Conservation (phyloP, 148 eudicot genomes). For the Silene latifolia region DNA sequence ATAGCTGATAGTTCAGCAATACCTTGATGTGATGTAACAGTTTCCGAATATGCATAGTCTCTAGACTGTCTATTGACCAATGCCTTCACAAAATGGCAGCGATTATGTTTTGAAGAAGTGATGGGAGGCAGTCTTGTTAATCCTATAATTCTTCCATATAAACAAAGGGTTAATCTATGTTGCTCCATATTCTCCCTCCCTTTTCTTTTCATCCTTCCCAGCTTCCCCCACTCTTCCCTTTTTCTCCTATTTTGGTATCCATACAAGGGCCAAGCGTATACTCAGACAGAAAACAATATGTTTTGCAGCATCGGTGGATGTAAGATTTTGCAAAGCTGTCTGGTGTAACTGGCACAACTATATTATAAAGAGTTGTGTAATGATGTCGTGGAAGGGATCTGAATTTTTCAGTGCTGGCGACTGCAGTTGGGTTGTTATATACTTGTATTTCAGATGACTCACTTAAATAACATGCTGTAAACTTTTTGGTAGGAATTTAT, state of each 20-base stretch:
- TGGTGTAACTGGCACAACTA: neutral
- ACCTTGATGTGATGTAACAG: neutral
- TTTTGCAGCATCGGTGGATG: neutral
- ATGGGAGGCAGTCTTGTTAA: slow-evolving; percentile 1
- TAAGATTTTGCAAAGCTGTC: slow-evolving; percentile 4
- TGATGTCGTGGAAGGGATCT: neutral
- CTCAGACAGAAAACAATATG: neutral
- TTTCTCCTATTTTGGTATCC: neutral
- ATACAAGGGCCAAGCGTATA: neutral
- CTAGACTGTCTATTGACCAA: neutral
- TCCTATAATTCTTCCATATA: slow-evolving; percentile 8
- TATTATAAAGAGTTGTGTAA: neutral
- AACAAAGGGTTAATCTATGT: too few relatives aligned
- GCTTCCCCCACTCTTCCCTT: neutral
- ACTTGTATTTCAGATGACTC: slow-evolving; percentile 28
- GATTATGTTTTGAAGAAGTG: neutral
- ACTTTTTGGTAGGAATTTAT: neutral
- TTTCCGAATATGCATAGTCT: neutral
- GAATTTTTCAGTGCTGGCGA: neutral
- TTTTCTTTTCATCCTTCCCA: too few relatives aligned
- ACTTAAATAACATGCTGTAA: slow-evolving; percentile 16
- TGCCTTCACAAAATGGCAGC: neutral
- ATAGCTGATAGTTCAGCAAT: neutral
- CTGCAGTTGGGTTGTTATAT: neutral
- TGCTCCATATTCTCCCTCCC: neutral